These are phyloP conservation scores for Aspergillus tubingensis DNA, from an alignment of 2,329 filamentous ascomycete species.

Conservation along the genomic window DNA sequence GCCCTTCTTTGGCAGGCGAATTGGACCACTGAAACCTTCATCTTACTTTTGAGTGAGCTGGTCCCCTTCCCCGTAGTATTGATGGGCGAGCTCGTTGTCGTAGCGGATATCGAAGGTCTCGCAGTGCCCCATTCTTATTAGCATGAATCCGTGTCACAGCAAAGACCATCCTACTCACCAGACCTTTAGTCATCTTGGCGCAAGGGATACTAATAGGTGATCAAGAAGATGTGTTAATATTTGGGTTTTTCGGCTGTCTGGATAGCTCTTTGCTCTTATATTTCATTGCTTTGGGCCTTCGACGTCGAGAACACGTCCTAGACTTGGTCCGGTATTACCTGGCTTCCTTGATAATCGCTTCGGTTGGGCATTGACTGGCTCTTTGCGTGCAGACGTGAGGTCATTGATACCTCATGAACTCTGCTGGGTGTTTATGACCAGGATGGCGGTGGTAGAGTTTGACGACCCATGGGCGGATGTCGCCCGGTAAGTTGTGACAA, in stretches of 20 bases:
- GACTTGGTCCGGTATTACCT: background rate
- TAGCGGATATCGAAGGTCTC: conserved; percentile 25
- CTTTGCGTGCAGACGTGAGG: background rate
- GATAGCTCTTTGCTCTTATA: background rate
- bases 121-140: background rate
- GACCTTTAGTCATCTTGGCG: background rate
- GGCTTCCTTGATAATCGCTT: background rate
- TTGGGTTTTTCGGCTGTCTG: background rate
- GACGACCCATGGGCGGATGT: background rate
- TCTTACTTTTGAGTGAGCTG: conserved; percentile 15
- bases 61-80: conserved; percentile 21
- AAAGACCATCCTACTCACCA: background rate
- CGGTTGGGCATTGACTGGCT: background rate
- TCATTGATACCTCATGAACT: background rate
- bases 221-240: background rate
- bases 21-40: no score
- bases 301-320: background rate
- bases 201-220: background rate
- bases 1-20: background rate
- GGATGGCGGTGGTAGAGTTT: background rate
- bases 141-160: background rate
- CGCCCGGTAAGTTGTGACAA: background rate
- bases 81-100: conserved; percentile 20
- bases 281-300: no score
- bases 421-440: background rate